Evolutionary conservation across 345 rosid genomes (phyloP).

Genomic region (Psidium guajava): DNA sequence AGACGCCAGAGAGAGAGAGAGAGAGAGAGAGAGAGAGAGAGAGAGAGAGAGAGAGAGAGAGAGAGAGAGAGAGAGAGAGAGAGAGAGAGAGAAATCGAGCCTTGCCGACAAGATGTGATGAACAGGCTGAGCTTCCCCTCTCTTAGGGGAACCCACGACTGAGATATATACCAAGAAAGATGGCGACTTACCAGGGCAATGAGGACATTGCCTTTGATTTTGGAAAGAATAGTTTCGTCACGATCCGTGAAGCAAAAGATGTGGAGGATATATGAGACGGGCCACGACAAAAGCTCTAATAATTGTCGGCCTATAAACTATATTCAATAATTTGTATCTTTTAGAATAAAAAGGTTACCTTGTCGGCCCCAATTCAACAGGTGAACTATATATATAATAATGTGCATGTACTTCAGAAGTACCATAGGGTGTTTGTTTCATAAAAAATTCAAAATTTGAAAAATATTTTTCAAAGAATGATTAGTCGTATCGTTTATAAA

Average conservation of each 20-base stretch:
- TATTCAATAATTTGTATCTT: neutral
- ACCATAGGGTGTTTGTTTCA: neutral
- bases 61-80: too few species aligned
- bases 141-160: too few species aligned
- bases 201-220: neutral
- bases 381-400: neutral
- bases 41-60: too few species aligned
- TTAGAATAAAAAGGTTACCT: neutral
- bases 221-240: neutral
- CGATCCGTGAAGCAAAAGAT: neutral
- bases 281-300: neutral
- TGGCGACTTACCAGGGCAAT: neutral
- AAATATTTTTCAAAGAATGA: neutral
- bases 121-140: too few species aligned
- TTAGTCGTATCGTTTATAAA: neutral
- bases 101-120: too few species aligned
- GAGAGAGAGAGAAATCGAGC: too few species aligned
- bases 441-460: neutral
- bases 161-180: neutral
- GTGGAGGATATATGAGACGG: neutral
- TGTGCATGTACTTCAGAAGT: neutral
- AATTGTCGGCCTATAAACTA: neutral
- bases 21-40: too few species aligned
- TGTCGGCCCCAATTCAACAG: neutral
- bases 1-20: too few species aligned